Evolutionary conservation across 306 rosid species (phyloP).

Genomic region (Cucumis hystrix): DNA sequence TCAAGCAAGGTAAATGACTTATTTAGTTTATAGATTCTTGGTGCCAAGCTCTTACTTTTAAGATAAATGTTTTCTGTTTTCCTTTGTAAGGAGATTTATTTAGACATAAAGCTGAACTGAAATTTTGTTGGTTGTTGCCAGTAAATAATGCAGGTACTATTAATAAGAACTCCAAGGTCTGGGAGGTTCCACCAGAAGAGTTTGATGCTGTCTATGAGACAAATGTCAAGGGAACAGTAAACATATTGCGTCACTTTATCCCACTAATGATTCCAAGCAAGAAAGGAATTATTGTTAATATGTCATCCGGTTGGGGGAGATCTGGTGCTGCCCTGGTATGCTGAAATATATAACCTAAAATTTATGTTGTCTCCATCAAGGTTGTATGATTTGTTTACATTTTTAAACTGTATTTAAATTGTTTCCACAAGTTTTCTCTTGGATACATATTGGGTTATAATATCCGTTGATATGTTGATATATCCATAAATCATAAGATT

Average conservation of each 20-base stretch:
- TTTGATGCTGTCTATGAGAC: conserved; percentile 64
- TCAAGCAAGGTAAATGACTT: not conserved
- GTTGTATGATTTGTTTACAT: not conserved
- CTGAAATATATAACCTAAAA: not conserved
- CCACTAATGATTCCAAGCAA: conserved; percentile 45
- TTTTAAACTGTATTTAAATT: not conserved
- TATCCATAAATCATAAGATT: no score
- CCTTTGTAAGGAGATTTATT: not conserved
- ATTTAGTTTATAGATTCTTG: not conserved
- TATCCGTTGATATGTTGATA: no score
- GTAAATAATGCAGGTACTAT: conserved; percentile 85
- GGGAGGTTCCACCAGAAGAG: conserved; percentile 79
- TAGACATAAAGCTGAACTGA: conserved; percentile 1
- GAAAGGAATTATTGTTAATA: conserved; percentile 61
- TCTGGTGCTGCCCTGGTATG: conserved; percentile 75
- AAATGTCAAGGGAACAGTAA: conserved; percentile 65
- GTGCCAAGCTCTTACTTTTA: not conserved
- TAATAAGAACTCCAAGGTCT: conserved; percentile 61
- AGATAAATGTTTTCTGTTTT: not conserved
- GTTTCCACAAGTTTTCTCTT: not conserved
- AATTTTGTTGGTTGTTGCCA: conserved; percentile 10
- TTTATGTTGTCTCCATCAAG: not conserved
- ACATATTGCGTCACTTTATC: conserved; percentile 66
- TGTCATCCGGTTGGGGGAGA: conserved; percentile 98
- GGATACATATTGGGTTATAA: not conserved